These are phyloP conservation scores for Dryadomyces sulphureus DNA, from an alignment of 2,329 filamentous ascomycete genomes.

Conservation along the genomic window DNA sequence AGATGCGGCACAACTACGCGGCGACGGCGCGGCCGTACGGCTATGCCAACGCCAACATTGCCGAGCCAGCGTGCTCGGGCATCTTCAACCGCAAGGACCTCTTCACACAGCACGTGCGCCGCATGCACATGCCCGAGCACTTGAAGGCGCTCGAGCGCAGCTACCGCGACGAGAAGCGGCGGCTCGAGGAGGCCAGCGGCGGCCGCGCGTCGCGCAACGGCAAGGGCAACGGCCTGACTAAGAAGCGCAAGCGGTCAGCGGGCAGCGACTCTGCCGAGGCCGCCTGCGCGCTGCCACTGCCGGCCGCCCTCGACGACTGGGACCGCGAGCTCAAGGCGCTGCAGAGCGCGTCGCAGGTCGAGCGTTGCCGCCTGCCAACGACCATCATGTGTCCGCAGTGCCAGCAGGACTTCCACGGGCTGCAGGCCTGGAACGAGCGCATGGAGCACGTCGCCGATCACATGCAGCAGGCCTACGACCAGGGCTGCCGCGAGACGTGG, in stretches of 20 bases:
- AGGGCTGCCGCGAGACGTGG: conserved; percentile 13
- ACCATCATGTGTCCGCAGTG: conserved; percentile 53
- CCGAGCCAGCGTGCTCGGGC: conserved; percentile 28
- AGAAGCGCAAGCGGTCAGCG: not conserved
- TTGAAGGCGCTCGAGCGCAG: conserved; percentile 20
- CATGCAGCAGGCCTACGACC: conserved; percentile 37
- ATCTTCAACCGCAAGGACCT: conserved; percentile 85
- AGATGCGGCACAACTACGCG: conserved; percentile 10
- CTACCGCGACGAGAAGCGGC: conserved; percentile 9
- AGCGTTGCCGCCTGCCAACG: conserved; percentile 45
- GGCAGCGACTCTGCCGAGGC: not conserved
- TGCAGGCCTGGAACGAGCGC: conserved; percentile 58
- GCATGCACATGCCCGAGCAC: conserved; percentile 56
- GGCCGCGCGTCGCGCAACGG: not conserved
- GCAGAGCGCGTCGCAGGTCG: conserved; percentile 40
- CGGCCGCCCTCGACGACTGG: conserved; percentile 17
- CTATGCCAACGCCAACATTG: not conserved
- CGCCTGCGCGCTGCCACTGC: not conserved
- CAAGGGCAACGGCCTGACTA: not conserved
- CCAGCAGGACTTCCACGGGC: conserved; percentile 39
- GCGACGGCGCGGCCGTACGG: not conserved
- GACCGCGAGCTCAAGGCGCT: conserved; percentile 41
- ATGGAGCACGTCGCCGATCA: conserved; percentile 83
- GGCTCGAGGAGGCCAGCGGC: not conserved
- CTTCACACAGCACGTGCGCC: conserved; percentile 72